Conservation (phyloP, 192 early-diverging fungal species). For the Coemansia guatemalensis region DNA sequence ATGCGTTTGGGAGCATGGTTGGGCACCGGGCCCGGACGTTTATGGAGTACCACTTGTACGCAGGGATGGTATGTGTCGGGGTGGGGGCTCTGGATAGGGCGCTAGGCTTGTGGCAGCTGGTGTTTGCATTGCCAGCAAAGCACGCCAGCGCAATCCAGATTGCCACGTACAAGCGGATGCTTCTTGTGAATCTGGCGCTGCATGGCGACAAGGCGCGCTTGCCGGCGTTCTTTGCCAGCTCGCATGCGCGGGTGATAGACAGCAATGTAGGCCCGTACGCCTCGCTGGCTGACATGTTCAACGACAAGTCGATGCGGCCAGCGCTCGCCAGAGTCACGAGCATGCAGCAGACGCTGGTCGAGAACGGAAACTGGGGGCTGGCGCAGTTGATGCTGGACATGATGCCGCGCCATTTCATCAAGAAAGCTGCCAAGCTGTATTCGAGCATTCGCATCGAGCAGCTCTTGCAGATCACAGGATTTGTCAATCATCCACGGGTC, state of each 20-base stretch:
- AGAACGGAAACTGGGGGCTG: conserved; percentile 28
- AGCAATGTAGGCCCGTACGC: conserved; percentile 12
- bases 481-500: conserved; percentile 25
- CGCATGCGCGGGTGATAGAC: conserved; percentile 31
- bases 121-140: conserved; percentile 37
- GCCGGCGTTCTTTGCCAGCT: conserved; percentile 31
- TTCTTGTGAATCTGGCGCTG: conserved; percentile 9
- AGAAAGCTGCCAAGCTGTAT: conserved; percentile 21
- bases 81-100: conserved; percentile 20
- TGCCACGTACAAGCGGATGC: conserved; percentile 35
- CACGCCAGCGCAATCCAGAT: conserved; percentile 39
- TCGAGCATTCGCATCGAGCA: conserved; percentile 18
- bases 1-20: conserved; percentile 19
- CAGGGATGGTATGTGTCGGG: conserved; percentile 44
- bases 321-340: conserved; percentile 7
- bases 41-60: conserved; percentile 40
- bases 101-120: conserved; percentile 30
- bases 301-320: conserved; percentile 4
- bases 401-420: conserved; percentile 34
- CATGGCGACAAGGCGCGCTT: conserved; percentile 14
- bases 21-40: conserved; percentile 16
- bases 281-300: conserved; percentile 23
- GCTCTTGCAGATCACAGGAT: conserved; percentile 26
- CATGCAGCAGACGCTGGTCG: conserved; percentile 10
- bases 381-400: conserved; percentile 6